Conservation (phyloP, 1,284 basidiomycete genomes). For the Malassezia arunalokei region DNA sequence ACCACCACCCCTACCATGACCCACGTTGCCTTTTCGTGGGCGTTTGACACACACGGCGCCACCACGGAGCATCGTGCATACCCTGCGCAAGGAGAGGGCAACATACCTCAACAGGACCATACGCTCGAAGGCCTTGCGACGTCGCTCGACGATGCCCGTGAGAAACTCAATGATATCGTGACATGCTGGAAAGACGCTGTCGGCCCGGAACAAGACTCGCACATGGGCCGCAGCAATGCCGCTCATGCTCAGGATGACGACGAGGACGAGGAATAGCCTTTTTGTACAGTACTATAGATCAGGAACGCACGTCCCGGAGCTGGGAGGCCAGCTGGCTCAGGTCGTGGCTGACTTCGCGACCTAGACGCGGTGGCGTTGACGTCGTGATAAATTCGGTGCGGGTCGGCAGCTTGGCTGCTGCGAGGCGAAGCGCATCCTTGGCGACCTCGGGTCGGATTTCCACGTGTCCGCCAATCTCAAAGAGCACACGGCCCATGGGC, state of each 20-base stretch:
- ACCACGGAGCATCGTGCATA: background rate
- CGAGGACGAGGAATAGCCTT: conserved; percentile 1
- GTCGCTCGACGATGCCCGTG: conserved; percentile 2
- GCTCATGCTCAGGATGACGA: background rate
- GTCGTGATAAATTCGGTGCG: conserved; percentile 74
- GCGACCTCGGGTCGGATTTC: conserved; percentile 86
- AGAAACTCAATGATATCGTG: conserved; percentile 6
- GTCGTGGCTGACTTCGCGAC: conserved; percentile 47
- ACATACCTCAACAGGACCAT: background rate
- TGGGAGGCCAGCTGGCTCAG: background rate
- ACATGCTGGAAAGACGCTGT: conserved; percentile 16
- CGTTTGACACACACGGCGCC: background rate
- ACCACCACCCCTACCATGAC: background rate
- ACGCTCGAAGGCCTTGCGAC: background rate
- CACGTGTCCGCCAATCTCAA: conserved; percentile 75
- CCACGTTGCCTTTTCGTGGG: background rate
- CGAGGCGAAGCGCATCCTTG: conserved; percentile 76
- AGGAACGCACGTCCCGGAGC: background rate
- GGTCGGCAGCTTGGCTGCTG: conserved; percentile 77
- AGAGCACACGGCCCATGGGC: conserved; percentile 78
- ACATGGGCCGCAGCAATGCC: conserved; percentile 5
- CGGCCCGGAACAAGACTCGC: conserved; percentile 11
- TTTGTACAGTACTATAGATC: background rate
- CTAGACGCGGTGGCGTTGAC: conserved; percentile 64
- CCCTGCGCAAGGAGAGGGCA: background rate